A percentile compares a stretch with the other conserved stretches of the same genome.
phyloP scores from a whole-genome alignment of 208 protist genomes.

The Naegleria gruberi region DNA sequence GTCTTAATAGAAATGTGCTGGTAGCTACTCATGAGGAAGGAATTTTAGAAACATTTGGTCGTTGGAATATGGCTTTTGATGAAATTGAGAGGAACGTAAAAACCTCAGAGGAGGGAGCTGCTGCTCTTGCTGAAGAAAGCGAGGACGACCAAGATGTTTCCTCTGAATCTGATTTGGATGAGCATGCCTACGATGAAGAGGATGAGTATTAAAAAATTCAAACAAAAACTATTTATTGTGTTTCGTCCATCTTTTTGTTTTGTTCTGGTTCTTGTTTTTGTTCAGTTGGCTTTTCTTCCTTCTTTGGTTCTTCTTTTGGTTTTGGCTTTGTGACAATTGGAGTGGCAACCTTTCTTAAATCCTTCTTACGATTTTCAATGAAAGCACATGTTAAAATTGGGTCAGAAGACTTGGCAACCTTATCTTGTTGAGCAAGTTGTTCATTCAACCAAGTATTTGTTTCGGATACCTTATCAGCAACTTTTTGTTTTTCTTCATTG shows the following conservation, averaged over 20 bases:
- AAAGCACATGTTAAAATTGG: neutral
- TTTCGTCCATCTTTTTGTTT: slow-evolving; percentile 14
- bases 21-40: slow-evolving; percentile 44
- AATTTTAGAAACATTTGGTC: slow-evolving; percentile 59
- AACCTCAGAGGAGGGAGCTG: neutral
- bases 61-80: neutral
- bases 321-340: slow-evolving; percentile 19
- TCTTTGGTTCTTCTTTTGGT: slow-evolving; percentile 10
- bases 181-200: too few species aligned
- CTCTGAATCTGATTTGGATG: too few species aligned
- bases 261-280: neutral
- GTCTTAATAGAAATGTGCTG: slow-evolving; percentile 72
- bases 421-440: neutral
- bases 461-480: neutral
- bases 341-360: neutral
- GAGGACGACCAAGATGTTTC: neutral
- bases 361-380: neutral
- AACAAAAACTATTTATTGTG: neutral
- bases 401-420: neutral
- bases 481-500: neutral
- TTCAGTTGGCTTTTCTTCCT: neutral
- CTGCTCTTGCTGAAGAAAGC: neutral
- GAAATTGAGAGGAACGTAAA: neutral
- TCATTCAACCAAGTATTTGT: neutral
- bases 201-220: too few species aligned